Base-by-base conservation (phyloP, 108 stramenopile species). In the Pseudonitzschia pungens region DNA sequence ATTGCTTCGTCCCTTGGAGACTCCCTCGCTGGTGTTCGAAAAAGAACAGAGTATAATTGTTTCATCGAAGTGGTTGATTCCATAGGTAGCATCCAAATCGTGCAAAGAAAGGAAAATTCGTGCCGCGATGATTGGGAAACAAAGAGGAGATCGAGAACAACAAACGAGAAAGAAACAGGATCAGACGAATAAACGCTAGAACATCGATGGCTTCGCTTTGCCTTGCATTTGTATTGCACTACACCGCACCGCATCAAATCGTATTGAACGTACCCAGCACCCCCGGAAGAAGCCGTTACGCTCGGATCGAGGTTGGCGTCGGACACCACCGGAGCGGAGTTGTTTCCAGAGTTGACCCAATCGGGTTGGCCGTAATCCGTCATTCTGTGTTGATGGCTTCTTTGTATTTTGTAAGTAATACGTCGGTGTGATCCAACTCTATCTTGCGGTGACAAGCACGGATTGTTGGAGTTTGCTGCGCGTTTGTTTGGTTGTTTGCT, bases 251-350 rank as follows among this genome's bases (percentile, higher is more conserved):
- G n/a, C n/a, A n/a, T n/a, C n/a, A n/a, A n/a, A n/a, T n/a, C n/a
- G 16, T 4, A 27, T 15, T 24, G 18, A 0, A 66, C 43, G 11
- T 43, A 66, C 44, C 65, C 41, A 10, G 32, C 65, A 26, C 7
- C 12, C 42, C 21, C 44, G 12, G 65, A 66, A 9, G 62, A 31
- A 11, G 65, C 43, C 15, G 69, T 70, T 18, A 77, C 21, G 31
- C 64, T 54, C 11, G 62, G 68, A 33, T 69, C 70, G 40, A 69
- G 62, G 44, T 77, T 71, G 52, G 76, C 76, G 6, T 78, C 77
- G 21, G 66, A 58, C 28, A 54, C 68, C 1, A 27, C 53, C 21
- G 57, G 24, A 52, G 69, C 52, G 29, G 24, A 68, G 18, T 55
- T 59, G 24, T 51, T 64, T 8, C 45, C 29, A 15, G 71, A 16